Evolutionary conservation across 768 basidiomycete genomes (phyloP).

Genomic region (Mycena rosella): DNA sequence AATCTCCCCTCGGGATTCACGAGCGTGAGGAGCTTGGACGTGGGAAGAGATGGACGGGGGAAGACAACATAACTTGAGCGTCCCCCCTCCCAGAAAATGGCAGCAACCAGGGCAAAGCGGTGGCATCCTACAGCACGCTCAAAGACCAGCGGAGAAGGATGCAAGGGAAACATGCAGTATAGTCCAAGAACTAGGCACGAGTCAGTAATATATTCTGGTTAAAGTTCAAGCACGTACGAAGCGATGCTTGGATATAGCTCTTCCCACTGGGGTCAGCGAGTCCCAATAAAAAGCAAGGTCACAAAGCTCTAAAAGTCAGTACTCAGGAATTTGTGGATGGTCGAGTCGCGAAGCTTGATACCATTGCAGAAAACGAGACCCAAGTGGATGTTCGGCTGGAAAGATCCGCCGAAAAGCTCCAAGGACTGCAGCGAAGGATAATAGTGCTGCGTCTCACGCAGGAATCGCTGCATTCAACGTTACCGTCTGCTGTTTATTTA

Average conservation of each 20-base stretch:
- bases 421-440: not conserved
- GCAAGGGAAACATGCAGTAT: not conserved
- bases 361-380: slow-evolving; percentile 16
- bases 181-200: not conserved
- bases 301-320: slow-evolving; percentile 11
- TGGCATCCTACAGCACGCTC: not conserved
- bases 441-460: not conserved
- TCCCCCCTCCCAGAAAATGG: slow-evolving; percentile 6
- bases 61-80: slow-evolving; percentile 13
- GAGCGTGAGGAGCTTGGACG: slow-evolving; percentile 12
- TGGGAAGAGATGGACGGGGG: slow-evolving; percentile 12
- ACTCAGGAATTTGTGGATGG: not conserved
- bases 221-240: slow-evolving; percentile 13
- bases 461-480: not conserved
- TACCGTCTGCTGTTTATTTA: not conserved
- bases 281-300: slow-evolving; percentile 18
- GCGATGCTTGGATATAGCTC: slow-evolving; percentile 7
- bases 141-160: not conserved
- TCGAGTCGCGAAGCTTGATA: not conserved
- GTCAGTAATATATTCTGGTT: too few species aligned
- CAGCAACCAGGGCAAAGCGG: not conserved
- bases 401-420: not conserved
- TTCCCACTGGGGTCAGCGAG: slow-evolving; percentile 1
- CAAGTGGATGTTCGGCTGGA: slow-evolving; percentile 7
- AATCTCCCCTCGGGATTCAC: slow-evolving; percentile 5